Base-by-base conservation (phyloP, 2,329 filamentous ascomycete genomes). In the Epichloe coenophiala region DNA sequence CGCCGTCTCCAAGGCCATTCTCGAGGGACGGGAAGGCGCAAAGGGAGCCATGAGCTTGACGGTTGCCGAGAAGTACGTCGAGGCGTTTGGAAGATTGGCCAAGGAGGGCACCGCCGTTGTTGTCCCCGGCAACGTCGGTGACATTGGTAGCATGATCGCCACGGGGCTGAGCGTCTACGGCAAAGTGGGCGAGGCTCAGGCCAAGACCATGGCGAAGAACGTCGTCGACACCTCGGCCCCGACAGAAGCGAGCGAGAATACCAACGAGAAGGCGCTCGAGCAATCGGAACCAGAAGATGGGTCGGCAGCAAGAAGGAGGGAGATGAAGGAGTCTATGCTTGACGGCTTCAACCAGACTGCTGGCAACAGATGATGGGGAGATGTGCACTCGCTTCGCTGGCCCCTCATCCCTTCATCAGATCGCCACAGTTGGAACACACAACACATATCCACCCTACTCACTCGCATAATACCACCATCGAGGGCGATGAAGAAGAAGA, bases 41-140 rank as follows among this genome's bases (percentile, higher is more conserved):
- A 85, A 93, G 64, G 80, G 81, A 36, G 93, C 93, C 27, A 78
- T 98, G 43, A 90, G 87, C 61, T 70, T 98, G 55, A 87, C 78
- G 13, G 88, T 98, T 8, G 93, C 93, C 0, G 93, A 98, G 77
- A 95, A 96, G 70, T 98, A 98, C 61, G 93, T 98, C 48, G 91
- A 94, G 44, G 93, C 93, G 4, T 98, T 97, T 63, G 84, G 79
- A 58, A 88, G 90, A 64, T 74, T 98, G 59, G 93, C 93, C 47
- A 93, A 91, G 71, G 90, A 98, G 73, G 88, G 93, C 60, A 98
- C 93, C 3, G 87, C 89, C 4, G 85, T 98, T 31, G 88, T 98
- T 19, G 90, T 98, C 13, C 93, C 93, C 1, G 93, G 93, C 11
- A 97, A 98, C 62, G 88, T 98, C 38, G 93, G 93, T 54, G 93